These are phyloP conservation scores for Scedosporium dehoogii DNA, from an alignment of 2,329 filamentous ascomycete genomes.

Conservation along the genomic window DNA sequence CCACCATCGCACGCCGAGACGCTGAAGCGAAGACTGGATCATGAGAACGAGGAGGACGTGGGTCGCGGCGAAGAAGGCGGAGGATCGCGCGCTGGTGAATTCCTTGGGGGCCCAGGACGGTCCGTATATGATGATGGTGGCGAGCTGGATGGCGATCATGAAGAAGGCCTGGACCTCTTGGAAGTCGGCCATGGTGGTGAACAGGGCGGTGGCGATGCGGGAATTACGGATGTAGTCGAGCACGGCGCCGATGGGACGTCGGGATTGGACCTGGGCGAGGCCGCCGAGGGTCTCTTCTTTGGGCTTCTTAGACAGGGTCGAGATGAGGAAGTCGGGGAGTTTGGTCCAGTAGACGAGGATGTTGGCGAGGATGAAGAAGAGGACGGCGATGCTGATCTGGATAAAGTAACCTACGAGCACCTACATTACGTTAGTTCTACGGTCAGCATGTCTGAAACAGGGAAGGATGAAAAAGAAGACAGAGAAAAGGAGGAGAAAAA, in stretches of 20 bases:
- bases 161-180: conserved; percentile 17
- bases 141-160: conserved; percentile 14
- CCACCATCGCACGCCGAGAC: conserved; percentile 15
- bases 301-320: not conserved
- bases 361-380: not conserved
- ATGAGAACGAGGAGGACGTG: conserved; percentile 13
- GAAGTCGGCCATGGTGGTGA: conserved; percentile 6
- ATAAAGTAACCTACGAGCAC: not conserved
- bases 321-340: not conserved
- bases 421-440: not conserved
- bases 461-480: not conserved
- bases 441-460: not conserved
- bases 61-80: conserved; percentile 8
- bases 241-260: not conserved
- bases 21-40: conserved; percentile 14
- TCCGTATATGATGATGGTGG: conserved; percentile 12
- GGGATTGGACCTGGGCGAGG: not conserved
- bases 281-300: not conserved
- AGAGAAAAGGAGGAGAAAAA: not conserved
- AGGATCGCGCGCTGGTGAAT: conserved; percentile 5
- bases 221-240: not conserved
- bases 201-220: not conserved
- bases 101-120: conserved; percentile 9
- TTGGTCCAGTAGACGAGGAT: not conserved
- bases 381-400: not conserved